Percentiles rank a stretch among this genome's conserved stretches.
phyloP scores from a whole-genome alignment of 1,284 basidiomycete genomes.

The Blastosporella zonata region DNA sequence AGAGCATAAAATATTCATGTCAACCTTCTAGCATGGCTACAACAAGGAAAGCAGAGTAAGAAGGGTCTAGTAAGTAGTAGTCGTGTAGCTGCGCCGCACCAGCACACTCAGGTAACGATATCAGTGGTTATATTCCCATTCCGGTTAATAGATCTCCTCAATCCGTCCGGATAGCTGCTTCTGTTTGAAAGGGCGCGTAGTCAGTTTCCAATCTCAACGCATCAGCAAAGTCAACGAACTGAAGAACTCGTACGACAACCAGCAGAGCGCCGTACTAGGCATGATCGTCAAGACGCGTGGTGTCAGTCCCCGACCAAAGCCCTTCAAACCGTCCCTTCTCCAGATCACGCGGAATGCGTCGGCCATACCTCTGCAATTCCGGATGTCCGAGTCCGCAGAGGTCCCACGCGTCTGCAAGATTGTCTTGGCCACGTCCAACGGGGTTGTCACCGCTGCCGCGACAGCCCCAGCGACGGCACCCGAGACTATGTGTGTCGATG shows the following conservation, averaged over 20 bases:
- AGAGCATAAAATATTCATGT: conserved; percentile 9
- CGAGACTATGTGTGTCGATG: conserved; percentile 85
- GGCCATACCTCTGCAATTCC: conserved; percentile 80
- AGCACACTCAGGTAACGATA: conserved; percentile 6
- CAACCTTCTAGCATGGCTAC: conserved; percentile 9
- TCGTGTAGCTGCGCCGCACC: conserved; percentile 13
- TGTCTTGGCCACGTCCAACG: conserved; percentile 98
- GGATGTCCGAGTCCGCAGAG: conserved; percentile 79
- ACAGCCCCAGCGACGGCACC: conserved; percentile 93
- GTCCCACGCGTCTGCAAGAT: conserved; percentile 93
- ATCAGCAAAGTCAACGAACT: conserved; percentile 55
- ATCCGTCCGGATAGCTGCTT: conserved; percentile 63
- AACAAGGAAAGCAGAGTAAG: conserved; percentile 11
- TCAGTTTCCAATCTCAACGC: conserved; percentile 5
- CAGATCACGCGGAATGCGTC: conserved; percentile 92
- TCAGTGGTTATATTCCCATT: conserved; percentile 7
- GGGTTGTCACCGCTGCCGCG: conserved; percentile 94
- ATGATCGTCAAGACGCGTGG: conserved; percentile 94
- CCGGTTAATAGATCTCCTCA: conserved; percentile 19
- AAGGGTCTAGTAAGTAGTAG: conserved; percentile 11
- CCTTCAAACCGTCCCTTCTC: conserved; percentile 79
- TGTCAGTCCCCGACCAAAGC: conserved; percentile 85
- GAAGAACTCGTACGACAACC: conserved; percentile 97
- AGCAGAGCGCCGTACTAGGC: conserved; percentile 97
- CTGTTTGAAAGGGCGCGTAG: conserved; percentile 36